Percentiles rank a stretch among this genome's conserved stretches.
Evolutionary conservation across 78 protist genomes (phyloP).

Genomic region (Corallochytrium limacisporum): DNA sequence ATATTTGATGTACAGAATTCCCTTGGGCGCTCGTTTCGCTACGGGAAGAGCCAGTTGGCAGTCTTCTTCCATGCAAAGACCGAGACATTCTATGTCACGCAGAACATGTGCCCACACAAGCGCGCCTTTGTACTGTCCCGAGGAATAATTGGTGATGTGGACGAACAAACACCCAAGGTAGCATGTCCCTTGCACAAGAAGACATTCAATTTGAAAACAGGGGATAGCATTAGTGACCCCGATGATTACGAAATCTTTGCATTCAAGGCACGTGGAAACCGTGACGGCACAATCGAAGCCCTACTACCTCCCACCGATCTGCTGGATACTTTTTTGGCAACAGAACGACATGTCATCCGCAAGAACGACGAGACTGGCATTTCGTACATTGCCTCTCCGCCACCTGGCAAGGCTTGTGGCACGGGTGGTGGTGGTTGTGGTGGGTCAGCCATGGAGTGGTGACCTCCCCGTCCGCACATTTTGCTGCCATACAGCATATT

Average conservation of each 20-base stretch:
- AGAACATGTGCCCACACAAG: background rate
- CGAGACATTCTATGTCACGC: background rate
- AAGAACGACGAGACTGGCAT: no score
- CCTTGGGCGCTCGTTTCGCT: background rate
- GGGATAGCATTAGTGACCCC: background rate
- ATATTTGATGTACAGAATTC: no score
- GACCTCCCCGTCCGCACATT: no score
- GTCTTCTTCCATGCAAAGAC: background rate
- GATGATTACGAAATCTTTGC: background rate
- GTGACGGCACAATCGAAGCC: background rate
- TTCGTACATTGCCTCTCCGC: no score
- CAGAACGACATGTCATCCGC: no score
- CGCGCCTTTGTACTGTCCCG: background rate
- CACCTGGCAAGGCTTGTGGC: no score
- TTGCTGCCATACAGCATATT: no score
- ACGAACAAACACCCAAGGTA: background rate
- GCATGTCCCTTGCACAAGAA: constrained; percentile 2
- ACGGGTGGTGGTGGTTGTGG: no score
- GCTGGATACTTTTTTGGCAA: background rate
- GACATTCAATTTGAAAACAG: background rate
- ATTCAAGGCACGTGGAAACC: background rate
- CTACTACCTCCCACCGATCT: background rate
- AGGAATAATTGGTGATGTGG: background rate
- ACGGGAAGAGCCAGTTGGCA: background rate
- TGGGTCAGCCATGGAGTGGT: no score